A percentile compares a stretch with the other conserved stretches of the same genome.
These are phyloP conservation scores for Eudorina sp. DNA, from an alignment of 139 green algal genomes.

Conservation along the genomic window DNA sequence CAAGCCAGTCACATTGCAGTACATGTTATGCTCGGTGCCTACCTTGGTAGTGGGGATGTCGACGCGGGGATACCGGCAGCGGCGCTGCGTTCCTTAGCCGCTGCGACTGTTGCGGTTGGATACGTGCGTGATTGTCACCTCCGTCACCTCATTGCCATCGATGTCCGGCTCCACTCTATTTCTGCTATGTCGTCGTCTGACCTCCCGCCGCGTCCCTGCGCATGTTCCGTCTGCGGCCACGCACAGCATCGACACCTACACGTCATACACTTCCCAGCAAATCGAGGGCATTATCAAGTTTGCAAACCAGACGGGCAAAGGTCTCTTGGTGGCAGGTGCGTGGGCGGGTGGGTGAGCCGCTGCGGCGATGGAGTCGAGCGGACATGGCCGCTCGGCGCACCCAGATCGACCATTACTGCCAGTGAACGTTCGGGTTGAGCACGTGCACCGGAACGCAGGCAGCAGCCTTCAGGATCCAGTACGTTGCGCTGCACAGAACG, in stretches of 20 bases:
- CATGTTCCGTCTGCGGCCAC: background rate
- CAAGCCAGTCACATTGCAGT: too few species aligned
- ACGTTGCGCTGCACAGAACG: background rate
- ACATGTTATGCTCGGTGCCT: too few species aligned
- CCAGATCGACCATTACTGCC: background rate
- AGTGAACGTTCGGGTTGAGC: background rate
- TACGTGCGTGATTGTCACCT: background rate
- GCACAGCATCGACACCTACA: slow-evolving; percentile 1
- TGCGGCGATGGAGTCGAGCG: background rate
- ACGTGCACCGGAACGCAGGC: background rate
- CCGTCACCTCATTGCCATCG: too few species aligned
- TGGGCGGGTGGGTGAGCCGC: background rate
- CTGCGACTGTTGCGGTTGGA: background rate
- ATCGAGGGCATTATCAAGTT: background rate
- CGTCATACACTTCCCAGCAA: background rate
- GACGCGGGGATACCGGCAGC: background rate
- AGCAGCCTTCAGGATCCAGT: background rate
- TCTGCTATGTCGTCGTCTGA: background rate
- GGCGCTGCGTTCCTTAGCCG: background rate
- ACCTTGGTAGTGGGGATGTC: background rate
- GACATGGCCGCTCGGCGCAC: too few species aligned
- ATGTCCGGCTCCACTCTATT: too few species aligned
- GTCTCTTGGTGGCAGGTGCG: background rate
- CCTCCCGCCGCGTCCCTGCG: background rate
- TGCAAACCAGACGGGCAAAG: background rate